Evolutionary conservation across 2,329 filamentous ascomycete species (phyloP), one percentile per base, ranked within the genome.

Genomic region (Beauveria medogensis): DNA sequence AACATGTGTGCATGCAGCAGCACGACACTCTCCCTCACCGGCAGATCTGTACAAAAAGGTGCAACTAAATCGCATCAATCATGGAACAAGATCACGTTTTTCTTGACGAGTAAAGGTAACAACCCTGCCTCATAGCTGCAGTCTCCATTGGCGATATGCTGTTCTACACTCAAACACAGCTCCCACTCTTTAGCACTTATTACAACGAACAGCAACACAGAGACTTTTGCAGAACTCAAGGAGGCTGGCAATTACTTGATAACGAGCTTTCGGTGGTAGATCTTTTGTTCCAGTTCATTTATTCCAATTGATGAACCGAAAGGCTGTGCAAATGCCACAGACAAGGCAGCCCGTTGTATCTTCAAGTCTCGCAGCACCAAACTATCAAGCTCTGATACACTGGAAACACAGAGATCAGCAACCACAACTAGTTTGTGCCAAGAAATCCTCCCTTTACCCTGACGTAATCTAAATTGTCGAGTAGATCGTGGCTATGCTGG

Each of bases 401-500:
- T 4, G 9, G 1, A 43, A 18, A 34, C 41, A 59, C 26, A n/a
- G 4, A n/a, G 56, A 53, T 53, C 41, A 28, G 22, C 48, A 28
- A 46, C 18, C 9, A 28, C 26, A 34, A 3, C 40, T 5, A 20
- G n/a, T 9, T 16, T 22, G 24, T 26, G 48, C 48, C 48, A 54
- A 59, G 57, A 3, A 57, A 18, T 8, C 28, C n/a, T 44, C 40
- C 20, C 12, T 40, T 18, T 24, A 5, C 5, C 40, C 54, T 53
- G 50, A 54, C 57, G 57, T 59, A 54, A 47, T 59, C 4, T 3
- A 26, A 53, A 52, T 54, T 18, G 20, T 18, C 16, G 3, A 28
- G 37, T 16, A 26, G n/a, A 59, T 59, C 20, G 57, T 59, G 57
- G 57, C 57, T 59, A 54, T 59, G 57, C 48, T 47, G 2, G n/a